Conservation (phyloP, 306 rosid genomes). For the Lablab purpureus region DNA sequence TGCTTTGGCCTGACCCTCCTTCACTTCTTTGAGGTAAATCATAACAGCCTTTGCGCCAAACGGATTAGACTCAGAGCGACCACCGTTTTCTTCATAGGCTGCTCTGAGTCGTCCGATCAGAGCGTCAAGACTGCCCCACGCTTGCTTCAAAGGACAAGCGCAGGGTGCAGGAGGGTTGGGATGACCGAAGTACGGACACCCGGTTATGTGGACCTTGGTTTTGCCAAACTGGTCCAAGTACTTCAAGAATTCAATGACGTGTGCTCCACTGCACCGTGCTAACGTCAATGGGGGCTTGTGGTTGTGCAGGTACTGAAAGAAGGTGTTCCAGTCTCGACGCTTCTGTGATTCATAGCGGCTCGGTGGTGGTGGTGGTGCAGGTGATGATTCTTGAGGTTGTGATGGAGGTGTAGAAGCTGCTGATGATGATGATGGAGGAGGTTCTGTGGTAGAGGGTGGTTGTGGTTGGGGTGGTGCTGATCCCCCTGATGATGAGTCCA, state of each 20-base stretch:
- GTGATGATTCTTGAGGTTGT: slow-evolving; percentile 51
- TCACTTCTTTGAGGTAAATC: slow-evolving; percentile 85
- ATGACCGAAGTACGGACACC: slow-evolving; percentile 85
- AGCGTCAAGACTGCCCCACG: slow-evolving; percentile 95
- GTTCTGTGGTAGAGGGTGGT: slow-evolving; percentile 42
- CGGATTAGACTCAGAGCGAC: slow-evolving; percentile 86
- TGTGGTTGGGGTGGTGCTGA: slow-evolving; percentile 17
- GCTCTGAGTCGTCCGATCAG: slow-evolving; percentile 93
- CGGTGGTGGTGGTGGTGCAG: slow-evolving; percentile 71
- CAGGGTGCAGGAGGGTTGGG: slow-evolving; percentile 90
- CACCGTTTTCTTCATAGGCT: slow-evolving; percentile 95
- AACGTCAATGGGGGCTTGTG: slow-evolving; percentile 96
- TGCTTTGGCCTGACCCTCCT: slow-evolving; percentile 90
- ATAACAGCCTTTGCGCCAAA: slow-evolving; percentile 84
- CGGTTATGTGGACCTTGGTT: slow-evolving; percentile 80
- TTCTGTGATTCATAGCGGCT: slow-evolving; percentile 97
- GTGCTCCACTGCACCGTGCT: slow-evolving; percentile 96
- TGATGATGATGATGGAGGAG: slow-evolving; percentile 28
- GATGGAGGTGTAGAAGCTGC: not conserved
- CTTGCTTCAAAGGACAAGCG: slow-evolving; percentile 84
- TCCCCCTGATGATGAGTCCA: slow-evolving; percentile 76
- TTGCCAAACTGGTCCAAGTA: slow-evolving; percentile 95
- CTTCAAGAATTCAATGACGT: slow-evolving; percentile 91
- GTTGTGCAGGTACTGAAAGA: slow-evolving; percentile 83
- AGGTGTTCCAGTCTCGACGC: slow-evolving; percentile 96